phyloP scores from a whole-genome alignment of 768 basidiomycete species.

The Mycena galopus region DNA sequence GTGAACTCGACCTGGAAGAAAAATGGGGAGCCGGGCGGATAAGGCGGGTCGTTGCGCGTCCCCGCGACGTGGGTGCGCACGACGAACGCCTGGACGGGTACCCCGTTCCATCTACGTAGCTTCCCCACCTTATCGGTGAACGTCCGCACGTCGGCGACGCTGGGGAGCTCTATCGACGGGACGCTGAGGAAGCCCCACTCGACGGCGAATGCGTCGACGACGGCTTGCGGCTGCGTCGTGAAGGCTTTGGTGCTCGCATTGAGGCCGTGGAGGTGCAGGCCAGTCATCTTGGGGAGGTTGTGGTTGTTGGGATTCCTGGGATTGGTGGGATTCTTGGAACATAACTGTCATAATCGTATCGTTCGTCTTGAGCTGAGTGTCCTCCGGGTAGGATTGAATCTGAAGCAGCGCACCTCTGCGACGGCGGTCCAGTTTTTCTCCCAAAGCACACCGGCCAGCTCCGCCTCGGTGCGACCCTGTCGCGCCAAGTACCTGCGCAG shows the following conservation, averaged over 20 bases:
- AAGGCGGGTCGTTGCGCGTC: conserved; percentile 66
- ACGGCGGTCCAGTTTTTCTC: conserved; percentile 89
- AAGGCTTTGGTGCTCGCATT: conserved; percentile 80
- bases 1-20: background rate
- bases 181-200: conserved; percentile 96
- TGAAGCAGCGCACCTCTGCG: conserved; percentile 82
- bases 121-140: conserved; percentile 80
- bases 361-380: too few species aligned
- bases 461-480: conserved; percentile 76
- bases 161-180: conserved; percentile 65
- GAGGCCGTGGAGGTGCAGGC: conserved; percentile 93
- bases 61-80: conserved; percentile 33
- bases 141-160: conserved; percentile 73
- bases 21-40: conserved; percentile 75
- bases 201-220: conserved; percentile 83
- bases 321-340: too few species aligned
- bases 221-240: conserved; percentile 73
- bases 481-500: conserved; percentile 73
- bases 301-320: too few species aligned
- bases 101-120: conserved; percentile 56
- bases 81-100: conserved; percentile 34
- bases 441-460: conserved; percentile 84
- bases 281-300: conserved; percentile 86
- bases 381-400: too few species aligned
- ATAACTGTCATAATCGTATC: too few species aligned